Evolutionary conservation across 164 flowering plant species (phyloP), one percentile per base, ranked within the genome.

Genomic region (Malania oleifera): DNA sequence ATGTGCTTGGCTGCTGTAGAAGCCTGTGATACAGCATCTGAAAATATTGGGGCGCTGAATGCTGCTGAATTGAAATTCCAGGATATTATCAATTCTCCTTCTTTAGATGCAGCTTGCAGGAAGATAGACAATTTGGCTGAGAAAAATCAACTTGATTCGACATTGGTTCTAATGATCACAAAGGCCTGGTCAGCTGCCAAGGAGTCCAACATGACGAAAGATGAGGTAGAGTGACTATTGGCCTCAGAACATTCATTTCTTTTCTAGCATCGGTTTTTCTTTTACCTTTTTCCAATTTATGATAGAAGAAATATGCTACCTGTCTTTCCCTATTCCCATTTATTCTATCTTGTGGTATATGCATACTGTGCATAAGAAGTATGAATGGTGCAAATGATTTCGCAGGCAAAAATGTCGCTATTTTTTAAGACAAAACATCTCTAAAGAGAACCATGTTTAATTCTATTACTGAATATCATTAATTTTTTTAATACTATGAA

Each of bases 131-230:
- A 62, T 72, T 77, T 88, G 72, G 96, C 91, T 17, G 85, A 76
- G 66, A 89, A 84, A 59, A 91, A 84, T 60, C 79, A 87, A 67
- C 87, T 88, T 52, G 96, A 88, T 73, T 79, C 99, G 15, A 75
- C 93, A n/a, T 44, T 85, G 68, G 73, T 77, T 60, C 70, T 83
- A 68, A 82, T 86, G 96, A 73, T 83, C 58, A 76, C 88, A 29
- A 95, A 91, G 76, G 95, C 96, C 23, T 95, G 93, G 95, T 85
- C 99, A 56, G 83, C 82, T 60, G 83, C 96, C 52, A 86, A 85
- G 70, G 95, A 88, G 54, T 60, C 97, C 11, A 72, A 73, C 74
- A 70, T 86, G 91, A 75, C 65, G 69, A 82, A 86, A 78, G 88
- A 84, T 46, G 97, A 91, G 95, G 97, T 87, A 69, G 39, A 50